These are phyloP conservation scores for Ascosphaera acerosa DNA, from an alignment of 2,329 filamentous ascomycete species.

Conservation along the genomic window DNA sequence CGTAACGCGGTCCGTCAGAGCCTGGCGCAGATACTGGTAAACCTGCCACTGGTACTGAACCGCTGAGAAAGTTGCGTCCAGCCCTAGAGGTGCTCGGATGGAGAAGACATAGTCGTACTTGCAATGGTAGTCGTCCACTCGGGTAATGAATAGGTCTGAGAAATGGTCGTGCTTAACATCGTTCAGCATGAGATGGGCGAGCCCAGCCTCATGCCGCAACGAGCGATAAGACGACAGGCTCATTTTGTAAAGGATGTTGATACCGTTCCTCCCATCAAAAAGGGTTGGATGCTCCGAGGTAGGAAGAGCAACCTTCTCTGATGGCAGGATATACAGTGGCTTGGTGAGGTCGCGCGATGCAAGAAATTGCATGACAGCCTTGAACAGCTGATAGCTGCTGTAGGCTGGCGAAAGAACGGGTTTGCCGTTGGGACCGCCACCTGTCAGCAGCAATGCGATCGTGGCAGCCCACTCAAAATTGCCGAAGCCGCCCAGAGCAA, in stretches of 20 bases:
- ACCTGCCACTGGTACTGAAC: slow-evolving; percentile 17
- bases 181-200: slow-evolving; percentile 49
- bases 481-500: slow-evolving; percentile 66
- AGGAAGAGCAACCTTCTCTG: slow-evolving; percentile 9
- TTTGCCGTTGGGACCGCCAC: slow-evolving; percentile 45
- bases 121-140: slow-evolving; percentile 25
- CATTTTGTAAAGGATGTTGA: slow-evolving; percentile 86
- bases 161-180: slow-evolving; percentile 57
- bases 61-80: slow-evolving; percentile 9
- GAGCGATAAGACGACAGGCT: slow-evolving; percentile 53
- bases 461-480: slow-evolving; percentile 76
- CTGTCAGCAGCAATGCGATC: slow-evolving; percentile 54
- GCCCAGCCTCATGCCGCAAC: slow-evolving; percentile 47
- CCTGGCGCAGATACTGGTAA: slow-evolving; percentile 39
- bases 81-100: slow-evolving; percentile 11
- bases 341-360: slow-evolving; percentile 48
- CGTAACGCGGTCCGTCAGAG: slow-evolving; percentile 48
- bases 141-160: slow-evolving; percentile 53
- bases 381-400: slow-evolving; percentile 84
- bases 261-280: slow-evolving; percentile 45
- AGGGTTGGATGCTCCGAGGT: slow-evolving; percentile 36
- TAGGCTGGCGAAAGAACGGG: slow-evolving; percentile 53
- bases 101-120: slow-evolving; percentile 29
- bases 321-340: slow-evolving; percentile 26
- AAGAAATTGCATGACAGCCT: slow-evolving; percentile 73